Evolutionary conservation across 139 green algal genomes (phyloP).

Genomic region (Coelastrella sp.): DNA sequence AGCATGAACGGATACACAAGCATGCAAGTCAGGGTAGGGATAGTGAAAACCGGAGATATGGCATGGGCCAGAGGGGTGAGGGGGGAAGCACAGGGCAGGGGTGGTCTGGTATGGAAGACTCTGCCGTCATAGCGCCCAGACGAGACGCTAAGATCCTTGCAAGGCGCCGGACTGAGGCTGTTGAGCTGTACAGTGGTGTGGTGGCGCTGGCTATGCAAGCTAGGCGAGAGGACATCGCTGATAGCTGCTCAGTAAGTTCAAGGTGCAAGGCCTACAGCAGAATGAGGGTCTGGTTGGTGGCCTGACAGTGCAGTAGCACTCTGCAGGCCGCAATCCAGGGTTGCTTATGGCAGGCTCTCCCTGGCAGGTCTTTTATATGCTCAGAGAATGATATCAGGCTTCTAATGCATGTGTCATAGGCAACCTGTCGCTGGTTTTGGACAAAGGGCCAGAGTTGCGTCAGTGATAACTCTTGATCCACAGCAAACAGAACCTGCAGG

Average conservation of each 20-base stretch:
- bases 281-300: background rate
- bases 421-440: too few species aligned
- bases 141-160: background rate
- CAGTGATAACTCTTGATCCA: too few species aligned
- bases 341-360: too few species aligned
- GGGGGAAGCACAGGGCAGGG: background rate
- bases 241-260: constrained; percentile 16
- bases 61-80: background rate
- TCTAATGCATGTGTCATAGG: too few species aligned
- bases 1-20: background rate
- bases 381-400: too few species aligned
- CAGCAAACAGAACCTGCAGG: too few species aligned
- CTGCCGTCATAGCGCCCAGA: background rate
- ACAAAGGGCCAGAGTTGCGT: too few species aligned
- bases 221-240: background rate
- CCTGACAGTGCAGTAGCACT: too few species aligned
- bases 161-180: background rate
- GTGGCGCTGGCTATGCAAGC: constrained; percentile 37
- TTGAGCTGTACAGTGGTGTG: constrained; percentile 33
- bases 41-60: background rate
- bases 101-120: background rate
- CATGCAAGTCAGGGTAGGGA: too few species aligned
- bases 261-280: background rate
- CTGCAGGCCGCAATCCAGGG: too few species aligned
- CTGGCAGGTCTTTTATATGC: too few species aligned